Evolutionary conservation across 345 rosid genomes (phyloP).

Genomic region (Camelina laxa): DNA sequence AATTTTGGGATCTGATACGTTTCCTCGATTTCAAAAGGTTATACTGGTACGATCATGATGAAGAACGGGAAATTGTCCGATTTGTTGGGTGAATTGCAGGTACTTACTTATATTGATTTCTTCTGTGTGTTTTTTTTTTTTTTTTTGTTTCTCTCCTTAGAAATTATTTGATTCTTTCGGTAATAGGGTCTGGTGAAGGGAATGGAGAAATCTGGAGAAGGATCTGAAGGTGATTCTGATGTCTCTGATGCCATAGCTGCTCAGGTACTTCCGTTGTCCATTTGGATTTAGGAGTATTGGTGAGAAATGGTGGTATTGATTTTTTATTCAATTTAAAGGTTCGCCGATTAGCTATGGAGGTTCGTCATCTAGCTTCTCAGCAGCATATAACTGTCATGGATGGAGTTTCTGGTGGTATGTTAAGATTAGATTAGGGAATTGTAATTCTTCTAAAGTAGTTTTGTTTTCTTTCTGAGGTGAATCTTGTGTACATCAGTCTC

Average conservation of each 20-base stretch:
- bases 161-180: background rate
- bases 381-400: constrained; percentile 74
- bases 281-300: background rate
- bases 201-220: constrained; percentile 62
- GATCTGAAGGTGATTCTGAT: constrained; percentile 64
- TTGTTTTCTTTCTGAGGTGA: background rate
- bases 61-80: constrained; percentile 87
- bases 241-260: constrained; percentile 62
- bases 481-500: background rate
- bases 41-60: constrained; percentile 75
- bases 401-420: constrained; percentile 67
- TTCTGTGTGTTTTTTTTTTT: background rate
- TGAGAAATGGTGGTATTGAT: background rate
- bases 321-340: constrained; percentile 48
- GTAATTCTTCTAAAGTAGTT: background rate
- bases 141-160: background rate
- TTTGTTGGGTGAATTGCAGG: constrained; percentile 83
- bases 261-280: constrained; percentile 54
- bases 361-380: constrained; percentile 70
- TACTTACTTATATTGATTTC: constrained; percentile 43
- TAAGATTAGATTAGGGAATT: constrained; percentile 6
- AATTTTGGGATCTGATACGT: constrained; percentile 6
- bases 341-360: constrained; percentile 66
- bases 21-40: constrained; percentile 50
- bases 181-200: constrained; percentile 56